Conservation (phyloP, 495 filamentous ascomycete species). For the Pyrenopolyporus hunteri region DNA sequence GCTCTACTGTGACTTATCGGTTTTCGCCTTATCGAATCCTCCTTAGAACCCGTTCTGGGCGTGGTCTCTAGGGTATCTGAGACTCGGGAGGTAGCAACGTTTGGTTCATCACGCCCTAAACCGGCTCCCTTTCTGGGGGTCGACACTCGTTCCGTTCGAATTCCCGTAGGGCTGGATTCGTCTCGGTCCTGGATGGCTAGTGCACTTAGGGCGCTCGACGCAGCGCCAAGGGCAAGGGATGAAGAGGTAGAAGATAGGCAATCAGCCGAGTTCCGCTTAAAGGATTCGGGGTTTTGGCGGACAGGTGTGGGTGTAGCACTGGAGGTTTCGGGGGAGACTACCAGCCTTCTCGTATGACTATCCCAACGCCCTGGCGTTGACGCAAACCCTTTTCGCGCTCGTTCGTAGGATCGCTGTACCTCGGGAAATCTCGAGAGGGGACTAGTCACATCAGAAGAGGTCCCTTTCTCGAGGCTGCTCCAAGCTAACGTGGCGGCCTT, state of each 20-base stretch:
- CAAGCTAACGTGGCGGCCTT: conserved; percentile 91
- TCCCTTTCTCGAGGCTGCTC: conserved; percentile 53
- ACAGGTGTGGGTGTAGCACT: conserved; percentile 28
- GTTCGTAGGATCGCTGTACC: conserved; percentile 25
- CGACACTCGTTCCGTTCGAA: conserved; percentile 19
- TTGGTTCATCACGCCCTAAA: conserved; percentile 18
- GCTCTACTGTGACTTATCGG: conserved; percentile 10
- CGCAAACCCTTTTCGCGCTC: conserved; percentile 38
- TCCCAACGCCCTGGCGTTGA: conserved; percentile 48
- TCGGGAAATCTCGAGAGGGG: conserved; percentile 21
- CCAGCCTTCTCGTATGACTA: conserved; percentile 52
- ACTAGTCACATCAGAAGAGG: conserved; percentile 21
- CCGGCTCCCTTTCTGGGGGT: conserved; percentile 11
- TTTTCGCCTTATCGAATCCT: conserved; percentile 22
- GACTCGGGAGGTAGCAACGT: conserved; percentile 11
- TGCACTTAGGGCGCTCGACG: conserved; percentile 53
- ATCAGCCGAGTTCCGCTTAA: conserved; percentile 36
- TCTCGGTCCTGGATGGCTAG: conserved; percentile 40
- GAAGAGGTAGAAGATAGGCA: conserved; percentile 35
- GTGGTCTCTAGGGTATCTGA: conserved; percentile 13
- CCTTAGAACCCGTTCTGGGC: conserved; percentile 8
- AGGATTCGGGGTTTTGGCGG: conserved; percentile 33
- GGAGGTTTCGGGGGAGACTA: conserved; percentile 38
- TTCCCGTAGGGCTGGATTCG: conserved; percentile 13
- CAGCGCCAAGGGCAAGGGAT: conserved; percentile 53